Conservation (phyloP, 2,329 filamentous ascomycete species). For the Alternaria gansuensis region DNA sequence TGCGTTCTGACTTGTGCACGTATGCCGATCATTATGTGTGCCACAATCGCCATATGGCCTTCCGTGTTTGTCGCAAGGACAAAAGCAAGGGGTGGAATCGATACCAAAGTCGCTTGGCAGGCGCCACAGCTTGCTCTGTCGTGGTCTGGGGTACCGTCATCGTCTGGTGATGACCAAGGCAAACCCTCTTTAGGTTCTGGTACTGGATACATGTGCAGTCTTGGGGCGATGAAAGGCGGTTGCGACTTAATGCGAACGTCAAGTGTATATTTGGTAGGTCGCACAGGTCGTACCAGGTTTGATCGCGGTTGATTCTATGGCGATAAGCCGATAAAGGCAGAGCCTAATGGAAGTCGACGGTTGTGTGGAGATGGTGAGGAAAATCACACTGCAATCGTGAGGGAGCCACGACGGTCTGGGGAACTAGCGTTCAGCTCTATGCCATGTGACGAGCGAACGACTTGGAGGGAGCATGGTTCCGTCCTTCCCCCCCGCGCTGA, state of each 20-base stretch:
- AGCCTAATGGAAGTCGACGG: conserved; percentile 24
- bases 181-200: conserved; percentile 17
- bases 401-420: conserved; percentile 44
- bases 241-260: conserved; percentile 19
- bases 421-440: conserved; percentile 24
- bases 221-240: conserved; percentile 19
- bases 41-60: conserved; percentile 16
- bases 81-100: conserved; percentile 28
- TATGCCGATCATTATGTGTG: conserved; percentile 14
- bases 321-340: conserved; percentile 2
- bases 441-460: conserved; percentile 28
- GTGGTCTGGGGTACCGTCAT: conserved; percentile 24
- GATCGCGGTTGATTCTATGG: conserved; percentile 6
- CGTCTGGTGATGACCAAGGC: conserved; percentile 19
- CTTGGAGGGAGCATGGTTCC: conserved; percentile 1
- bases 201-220: conserved; percentile 19
- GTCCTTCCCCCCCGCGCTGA: neutral
- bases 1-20: neutral
- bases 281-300: conserved; percentile 6
- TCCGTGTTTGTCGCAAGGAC: conserved; percentile 25
- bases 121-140: conserved; percentile 1
- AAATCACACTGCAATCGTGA: conserved; percentile 29
- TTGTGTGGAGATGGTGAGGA: conserved; percentile 37
- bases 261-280: neutral
- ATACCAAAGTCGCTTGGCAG: neutral